Percentiles rank a stretch among this genome's conserved stretches.
These are phyloP conservation scores for Wickerhamiella dianesei DNA, from an alignment of 805 yeast genomes.

Conservation along the genomic window DNA sequence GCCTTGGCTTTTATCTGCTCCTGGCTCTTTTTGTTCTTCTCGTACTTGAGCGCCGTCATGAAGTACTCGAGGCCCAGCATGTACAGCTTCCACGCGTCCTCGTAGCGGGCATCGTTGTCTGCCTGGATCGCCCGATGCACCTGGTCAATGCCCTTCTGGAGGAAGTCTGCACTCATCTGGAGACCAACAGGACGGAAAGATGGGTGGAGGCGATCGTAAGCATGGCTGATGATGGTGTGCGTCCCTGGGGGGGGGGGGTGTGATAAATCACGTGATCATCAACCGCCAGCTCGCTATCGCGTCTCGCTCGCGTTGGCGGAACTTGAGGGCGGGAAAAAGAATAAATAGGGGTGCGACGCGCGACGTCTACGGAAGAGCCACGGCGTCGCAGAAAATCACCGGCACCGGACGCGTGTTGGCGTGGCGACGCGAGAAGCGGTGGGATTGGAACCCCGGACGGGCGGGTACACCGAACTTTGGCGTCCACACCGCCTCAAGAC, in stretches of 20 bases:
- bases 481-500: not conserved
- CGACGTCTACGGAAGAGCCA: not conserved
- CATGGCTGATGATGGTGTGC: not conserved
- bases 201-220: no score
- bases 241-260: not conserved
- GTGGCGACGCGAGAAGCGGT: no score
- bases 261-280: not conserved
- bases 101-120: slow-evolving; percentile 77
- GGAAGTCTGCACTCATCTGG: slow-evolving; percentile 42
- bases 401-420: not conserved
- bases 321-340: no score
- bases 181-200: not conserved
- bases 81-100: slow-evolving; percentile 86
- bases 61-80: slow-evolving; percentile 88
- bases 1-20: slow-evolving; percentile 79
- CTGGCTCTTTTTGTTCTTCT: slow-evolving; percentile 78
- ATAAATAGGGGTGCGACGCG: no score
- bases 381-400: not conserved
- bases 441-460: no score
- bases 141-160: slow-evolving; percentile 86
- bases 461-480: no score
- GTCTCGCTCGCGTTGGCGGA: no score
- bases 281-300: no score
- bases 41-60: slow-evolving; percentile 91
- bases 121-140: slow-evolving; percentile 93